phyloP scores from a whole-genome alignment of 768 basidiomycete species.

The Mycena albidolilacea region DNA sequence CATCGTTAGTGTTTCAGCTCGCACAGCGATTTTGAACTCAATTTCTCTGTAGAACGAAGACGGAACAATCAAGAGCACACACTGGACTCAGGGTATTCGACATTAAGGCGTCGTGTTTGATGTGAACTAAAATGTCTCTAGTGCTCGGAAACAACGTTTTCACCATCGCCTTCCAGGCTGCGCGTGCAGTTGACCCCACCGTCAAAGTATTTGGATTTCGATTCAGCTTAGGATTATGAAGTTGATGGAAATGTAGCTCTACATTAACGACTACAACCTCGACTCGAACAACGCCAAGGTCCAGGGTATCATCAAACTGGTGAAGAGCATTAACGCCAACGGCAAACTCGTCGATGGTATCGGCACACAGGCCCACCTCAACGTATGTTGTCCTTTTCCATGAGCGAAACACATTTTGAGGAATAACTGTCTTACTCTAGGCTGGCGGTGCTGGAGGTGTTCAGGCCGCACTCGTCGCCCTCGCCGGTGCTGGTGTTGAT shows the following conservation, averaged over 20 bases:
- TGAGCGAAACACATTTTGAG: background rate
- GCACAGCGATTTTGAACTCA: background rate
- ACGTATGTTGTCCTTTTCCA: slow-evolving; percentile 39
- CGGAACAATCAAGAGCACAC: slow-evolving; percentile 35
- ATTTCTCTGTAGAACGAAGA: slow-evolving; percentile 25
- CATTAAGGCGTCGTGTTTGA: background rate
- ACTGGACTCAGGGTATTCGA: slow-evolving; percentile 26
- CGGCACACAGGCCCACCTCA: slow-evolving; percentile 63
- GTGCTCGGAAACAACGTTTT: slow-evolving; percentile 56
- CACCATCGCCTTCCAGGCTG: slow-evolving; percentile 65
- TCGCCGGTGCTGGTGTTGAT: slow-evolving; percentile 59
- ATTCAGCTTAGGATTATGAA: background rate
- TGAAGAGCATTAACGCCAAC: slow-evolving; percentile 51
- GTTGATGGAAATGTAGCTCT: slow-evolving; percentile 40
- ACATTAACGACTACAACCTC: slow-evolving; percentile 65
- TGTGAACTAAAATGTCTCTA: background rate
- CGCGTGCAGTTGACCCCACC: slow-evolving; percentile 62
- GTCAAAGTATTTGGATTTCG: slow-evolving; percentile 52
- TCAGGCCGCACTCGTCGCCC: slow-evolving; percentile 59
- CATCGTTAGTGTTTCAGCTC: slow-evolving; percentile 11
- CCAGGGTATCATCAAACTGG: slow-evolving; percentile 57
- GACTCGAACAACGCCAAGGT: slow-evolving; percentile 65
- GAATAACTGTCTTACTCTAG: slow-evolving; percentile 37
- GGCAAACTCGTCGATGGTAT: slow-evolving; percentile 63
- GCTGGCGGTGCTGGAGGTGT: slow-evolving; percentile 58